Evolutionary conservation across 1,284 basidiomycete genomes (phyloP), one percentile per base, ranked within the genome.

Genomic region (Apiotrichum veenhuisii): DNA sequence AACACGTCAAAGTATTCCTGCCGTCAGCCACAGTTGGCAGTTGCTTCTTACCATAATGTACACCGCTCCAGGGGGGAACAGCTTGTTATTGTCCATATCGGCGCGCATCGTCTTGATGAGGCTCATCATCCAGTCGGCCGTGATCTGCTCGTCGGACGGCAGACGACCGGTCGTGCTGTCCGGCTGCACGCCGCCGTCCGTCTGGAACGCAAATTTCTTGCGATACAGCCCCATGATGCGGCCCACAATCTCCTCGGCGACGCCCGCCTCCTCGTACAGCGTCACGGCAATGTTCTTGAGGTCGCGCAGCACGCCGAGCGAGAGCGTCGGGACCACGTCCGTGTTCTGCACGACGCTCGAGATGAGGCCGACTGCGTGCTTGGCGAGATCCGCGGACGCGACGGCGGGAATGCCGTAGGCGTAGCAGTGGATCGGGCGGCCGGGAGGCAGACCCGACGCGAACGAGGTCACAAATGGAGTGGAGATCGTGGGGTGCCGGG

Each of bases 221-320:
- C 61, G 59, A 50, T 73, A 66, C 8, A 75, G 58, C 8, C 73
- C 74, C 2, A 75, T 56, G 40, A 80, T 78, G 45, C 77, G 66
- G 10, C 74, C 77, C 22, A 82, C 75, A 52, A 82, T 80, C 63
- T 81, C 80, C 53, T 79, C 77, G 17, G 80, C 78, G 3, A 79
- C 66, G 33, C 70, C 70, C 3, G 67, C 65, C 54, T 80, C 78
- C 50, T 79, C 77, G 45, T 71, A 72, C 51, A 80, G 65, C 1
- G 74, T 77, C 23, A 75, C 54, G 5, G 80, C 78, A 34, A 81
- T 72, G 59, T 77, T 79, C 65, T 78, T 79, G 42, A 82, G 70
- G 64, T 82, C 80, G 40, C 77, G 70, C 22, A 82, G 64, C 10
- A 75, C 69, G 8, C 81, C 81, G 30, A 82, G 67, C 37, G 76